Evolutionary conservation across 2,329 filamentous ascomycete species (phyloP), one percentile per base, ranked within the genome.

Genomic region (Uncinocarpus reesii): DNA sequence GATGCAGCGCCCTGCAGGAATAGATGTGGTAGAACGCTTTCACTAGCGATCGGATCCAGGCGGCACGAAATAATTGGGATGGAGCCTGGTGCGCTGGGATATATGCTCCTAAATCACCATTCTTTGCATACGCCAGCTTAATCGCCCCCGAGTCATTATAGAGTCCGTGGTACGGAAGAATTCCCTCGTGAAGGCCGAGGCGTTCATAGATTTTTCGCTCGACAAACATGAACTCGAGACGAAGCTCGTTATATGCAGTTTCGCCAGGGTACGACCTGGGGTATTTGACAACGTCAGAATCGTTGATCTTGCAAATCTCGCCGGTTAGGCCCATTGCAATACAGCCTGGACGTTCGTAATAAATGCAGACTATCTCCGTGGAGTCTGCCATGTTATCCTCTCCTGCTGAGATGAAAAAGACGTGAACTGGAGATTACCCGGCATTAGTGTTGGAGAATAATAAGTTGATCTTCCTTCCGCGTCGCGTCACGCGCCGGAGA

Each of bases 151-250:
- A 31, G 4, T 52, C 40, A 11, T 52, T 42, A 0, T 20, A 29
- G 26, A 43, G 29, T 35, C 54, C 54, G 21, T 42, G 21, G 34
- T 56, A 56, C 7, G n/a, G 11, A 29, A 56, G 45, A 35, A 56
- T 48, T 13, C 54, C 53, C 15, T 52, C 49, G 36, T 55, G 53
- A 10, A 2, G 20, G 3, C 54, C 54, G 10, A 56, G 43, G 23
- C 51, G 53, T 31, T 56, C 54, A 24, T 56, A 56, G 23, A 56
- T 56, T 21, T 32, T 42, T 43, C 50, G 23, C 28, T 54, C 52
- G 8, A 21, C 15, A 29, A 15, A 18, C 38, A 54, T 52, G 4
- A 44, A 18, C 11, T 49, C 15, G 4, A 47, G 42, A 3, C 20
- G 36, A 3, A 52, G n/a, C 7, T 52, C 32, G 26, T 53, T 53